phyloP scores from a whole-genome alignment of 768 basidiomycete species.

The Grammothele lineata region DNA sequence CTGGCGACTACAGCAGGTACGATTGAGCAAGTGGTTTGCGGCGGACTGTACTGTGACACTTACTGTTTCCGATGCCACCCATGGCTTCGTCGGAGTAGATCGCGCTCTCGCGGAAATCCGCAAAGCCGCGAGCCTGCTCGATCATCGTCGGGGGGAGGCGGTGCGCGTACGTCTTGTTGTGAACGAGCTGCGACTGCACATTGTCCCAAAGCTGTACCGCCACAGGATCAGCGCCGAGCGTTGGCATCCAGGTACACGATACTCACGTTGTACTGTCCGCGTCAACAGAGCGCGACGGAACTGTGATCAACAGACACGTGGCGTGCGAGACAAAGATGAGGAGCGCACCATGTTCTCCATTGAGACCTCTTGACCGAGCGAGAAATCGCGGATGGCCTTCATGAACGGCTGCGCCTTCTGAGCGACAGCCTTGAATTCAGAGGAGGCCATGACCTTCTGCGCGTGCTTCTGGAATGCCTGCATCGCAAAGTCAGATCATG shows the following conservation, averaged over 20 bases:
- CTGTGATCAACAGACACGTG: slow-evolving; percentile 1
- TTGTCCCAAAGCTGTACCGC: slow-evolving; percentile 64
- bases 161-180: slow-evolving; percentile 80
- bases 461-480: slow-evolving; percentile 67
- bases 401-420: slow-evolving; percentile 64
- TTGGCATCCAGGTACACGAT: background rate
- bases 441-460: slow-evolving; percentile 53
- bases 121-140: slow-evolving; percentile 70
- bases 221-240: background rate
- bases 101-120: slow-evolving; percentile 75
- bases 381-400: slow-evolving; percentile 59
- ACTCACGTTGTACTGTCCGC: slow-evolving; percentile 78
- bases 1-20: slow-evolving; percentile 59
- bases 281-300: background rate
- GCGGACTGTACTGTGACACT: slow-evolving; percentile 28
- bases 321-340: background rate
- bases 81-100: slow-evolving; percentile 64
- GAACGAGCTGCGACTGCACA: slow-evolving; percentile 67
- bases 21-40: slow-evolving; percentile 1
- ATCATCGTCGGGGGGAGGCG: slow-evolving; percentile 76
- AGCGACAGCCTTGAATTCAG: slow-evolving; percentile 58
- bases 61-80: slow-evolving; percentile 74
- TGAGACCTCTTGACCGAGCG: slow-evolving; percentile 62
- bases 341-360: slow-evolving; percentile 65
- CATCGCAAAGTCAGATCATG: background rate